Conservation (phyloP, 2,329 filamentous ascomycete species). For the Coniochaeta ligniaria region DNA sequence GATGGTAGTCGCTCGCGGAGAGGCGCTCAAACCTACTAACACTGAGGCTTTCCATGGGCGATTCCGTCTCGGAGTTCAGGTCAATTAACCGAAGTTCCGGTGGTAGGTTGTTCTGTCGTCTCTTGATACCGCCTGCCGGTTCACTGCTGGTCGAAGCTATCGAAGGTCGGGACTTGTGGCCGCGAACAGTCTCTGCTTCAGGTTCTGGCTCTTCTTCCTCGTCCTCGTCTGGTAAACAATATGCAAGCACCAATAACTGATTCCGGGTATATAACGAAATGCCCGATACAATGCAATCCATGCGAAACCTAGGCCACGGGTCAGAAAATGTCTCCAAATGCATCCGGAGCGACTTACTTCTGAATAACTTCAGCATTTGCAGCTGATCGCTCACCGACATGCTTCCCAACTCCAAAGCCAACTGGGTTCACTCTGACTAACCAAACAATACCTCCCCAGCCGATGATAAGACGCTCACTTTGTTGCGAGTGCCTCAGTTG, state of each 20-base stretch:
- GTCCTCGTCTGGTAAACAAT: slow-evolving; percentile 69
- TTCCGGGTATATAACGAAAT: slow-evolving; percentile 94
- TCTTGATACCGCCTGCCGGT: slow-evolving; percentile 57
- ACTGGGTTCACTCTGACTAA: slow-evolving; percentile 84
- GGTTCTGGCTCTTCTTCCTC: slow-evolving; percentile 23
- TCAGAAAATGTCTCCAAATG: slow-evolving; percentile 15
- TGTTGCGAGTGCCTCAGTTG: slow-evolving; percentile 36
- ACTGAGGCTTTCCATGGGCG: slow-evolving; percentile 79
- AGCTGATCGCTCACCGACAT: slow-evolving; percentile 61
- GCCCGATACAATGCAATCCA: slow-evolving; percentile 96
- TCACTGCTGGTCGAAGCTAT: slow-evolving; percentile 45
- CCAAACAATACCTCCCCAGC: slow-evolving; percentile 96
- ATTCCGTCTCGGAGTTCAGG: slow-evolving; percentile 75
- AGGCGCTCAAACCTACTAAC: slow-evolving; percentile 83
- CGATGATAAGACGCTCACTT: slow-evolving; percentile 78
- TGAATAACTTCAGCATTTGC: slow-evolving; percentile 87
- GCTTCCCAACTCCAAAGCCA: slow-evolving; percentile 56
- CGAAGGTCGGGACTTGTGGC: slow-evolving; percentile 35
- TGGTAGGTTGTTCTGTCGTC: slow-evolving; percentile 71
- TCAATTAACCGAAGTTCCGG: slow-evolving; percentile 91
- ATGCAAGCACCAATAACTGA: slow-evolving; percentile 85
- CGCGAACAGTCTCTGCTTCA: slow-evolving; percentile 19
- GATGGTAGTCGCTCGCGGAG: slow-evolving; percentile 84
- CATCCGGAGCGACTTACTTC: slow-evolving; percentile 54
- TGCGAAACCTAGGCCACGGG: slow-evolving; percentile 61